These are phyloP conservation scores for Pyrrhoderma lamaoense DNA, from an alignment of 1,284 basidiomycete genomes.

Conservation along the genomic window DNA sequence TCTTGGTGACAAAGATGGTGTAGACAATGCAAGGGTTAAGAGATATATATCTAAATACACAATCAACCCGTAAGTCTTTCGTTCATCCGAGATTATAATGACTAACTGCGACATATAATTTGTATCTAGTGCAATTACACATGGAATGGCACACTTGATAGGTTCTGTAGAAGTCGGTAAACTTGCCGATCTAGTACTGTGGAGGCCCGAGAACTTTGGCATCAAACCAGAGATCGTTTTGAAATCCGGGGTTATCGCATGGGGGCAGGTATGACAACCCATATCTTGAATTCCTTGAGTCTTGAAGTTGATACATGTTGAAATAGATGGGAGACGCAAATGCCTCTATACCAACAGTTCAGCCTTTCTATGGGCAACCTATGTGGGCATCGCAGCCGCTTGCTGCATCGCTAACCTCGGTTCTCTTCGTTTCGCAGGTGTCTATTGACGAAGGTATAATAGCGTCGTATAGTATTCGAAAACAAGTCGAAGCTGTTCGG, in stretches of 20 bases:
- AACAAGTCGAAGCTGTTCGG: slow-evolving; percentile 70
- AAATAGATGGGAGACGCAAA: slow-evolving; percentile 89
- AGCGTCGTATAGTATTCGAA: slow-evolving; percentile 65
- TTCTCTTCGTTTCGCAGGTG: slow-evolving; percentile 78
- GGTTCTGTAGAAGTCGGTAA: slow-evolving; percentile 81
- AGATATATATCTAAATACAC: slow-evolving; percentile 97
- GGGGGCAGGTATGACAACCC: slow-evolving; percentile 60
- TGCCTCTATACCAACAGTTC: slow-evolving; percentile 88
- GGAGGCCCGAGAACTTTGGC: slow-evolving; percentile 92
- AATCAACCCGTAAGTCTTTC: slow-evolving; percentile 80
- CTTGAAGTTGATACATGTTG: neutral
- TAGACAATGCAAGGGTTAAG: slow-evolving; percentile 95
- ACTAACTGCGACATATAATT: slow-evolving; percentile 4
- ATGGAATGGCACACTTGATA: slow-evolving; percentile 85
- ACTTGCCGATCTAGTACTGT: slow-evolving; percentile 91
- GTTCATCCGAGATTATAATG: neutral
- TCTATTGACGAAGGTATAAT: slow-evolving; percentile 63
- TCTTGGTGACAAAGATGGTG: slow-evolving; percentile 57
- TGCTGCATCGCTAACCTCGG: slow-evolving; percentile 74
- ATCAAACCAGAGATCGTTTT: slow-evolving; percentile 87
- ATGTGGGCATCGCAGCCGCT: slow-evolving; percentile 84
- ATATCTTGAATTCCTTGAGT: neutral
- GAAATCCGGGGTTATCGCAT: slow-evolving; percentile 91
- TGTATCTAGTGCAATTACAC: slow-evolving; percentile 76
- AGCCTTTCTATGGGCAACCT: slow-evolving; percentile 77